phyloP scores from a whole-genome alignment of 768 basidiomycete genomes.

The Psilocybe cyanescens region DNA sequence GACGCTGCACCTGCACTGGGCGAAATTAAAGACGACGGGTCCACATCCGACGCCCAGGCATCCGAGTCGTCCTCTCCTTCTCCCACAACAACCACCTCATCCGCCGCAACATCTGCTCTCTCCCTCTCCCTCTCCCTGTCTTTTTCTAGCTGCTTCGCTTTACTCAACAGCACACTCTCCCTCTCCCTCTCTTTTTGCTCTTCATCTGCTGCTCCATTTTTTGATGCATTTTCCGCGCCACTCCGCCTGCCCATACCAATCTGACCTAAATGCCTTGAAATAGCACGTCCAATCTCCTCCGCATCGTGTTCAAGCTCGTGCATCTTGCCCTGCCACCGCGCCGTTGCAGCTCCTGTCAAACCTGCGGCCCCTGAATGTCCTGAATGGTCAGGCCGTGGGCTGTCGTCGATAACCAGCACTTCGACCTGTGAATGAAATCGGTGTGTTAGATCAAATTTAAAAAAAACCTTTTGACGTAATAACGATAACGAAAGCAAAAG shows the following conservation, averaged over 20 bases:
- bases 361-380: conserved; percentile 6
- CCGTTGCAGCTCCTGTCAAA: conserved; percentile 2
- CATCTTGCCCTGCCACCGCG: conserved; percentile 24
- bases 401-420: conserved; percentile 61
- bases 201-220: background rate
- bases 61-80: conserved; percentile 51
- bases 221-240: background rate
- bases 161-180: background rate
- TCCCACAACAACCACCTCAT: background rate
- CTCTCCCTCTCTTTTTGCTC: conserved; percentile 1
- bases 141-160: background rate
- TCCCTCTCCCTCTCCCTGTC: background rate
- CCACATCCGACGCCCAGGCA: conserved; percentile 65
- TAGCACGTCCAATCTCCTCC: conserved; percentile 22
- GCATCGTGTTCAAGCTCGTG: conserved; percentile 24
- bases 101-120: background rate
- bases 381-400: conserved; percentile 9
- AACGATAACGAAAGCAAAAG: background rate
- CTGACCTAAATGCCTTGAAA: conserved; percentile 29
- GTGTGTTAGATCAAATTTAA: background rate
- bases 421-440: conserved; percentile 47
- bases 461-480: background rate
- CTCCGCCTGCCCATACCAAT: conserved; percentile 17
- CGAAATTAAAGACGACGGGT: background rate
- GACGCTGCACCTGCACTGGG: background rate